Evolutionary conservation across 2,329 filamentous ascomycete species (phyloP), one percentile per base, ranked within the genome.

Genomic region (Emericellopsis atlantica): DNA sequence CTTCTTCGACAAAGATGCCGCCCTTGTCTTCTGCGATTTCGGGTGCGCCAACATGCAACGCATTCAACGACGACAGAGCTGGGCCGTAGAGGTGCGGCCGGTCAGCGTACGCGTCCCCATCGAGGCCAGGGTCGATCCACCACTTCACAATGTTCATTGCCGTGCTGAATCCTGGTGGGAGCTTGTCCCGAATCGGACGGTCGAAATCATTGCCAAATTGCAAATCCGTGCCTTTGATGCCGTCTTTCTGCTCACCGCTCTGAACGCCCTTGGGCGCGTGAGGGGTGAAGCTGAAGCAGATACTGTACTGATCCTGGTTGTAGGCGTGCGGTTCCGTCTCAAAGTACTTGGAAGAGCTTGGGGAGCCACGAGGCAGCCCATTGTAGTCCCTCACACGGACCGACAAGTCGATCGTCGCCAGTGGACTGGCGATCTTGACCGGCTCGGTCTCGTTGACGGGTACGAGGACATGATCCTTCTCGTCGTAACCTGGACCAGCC

Each of bases 191-290:
- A 50, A 98, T 92, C 0, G 92, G 86, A 39, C 84, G 76, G 54
- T 95, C 89, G 56, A 96, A 95, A 66, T 95, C 88, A 58, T 96
- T 96, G 34, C 90, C 92, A 51, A 95, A 95, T 41, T 95, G 79
- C 3, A 98, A 69, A 46, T 93, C 79, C 22, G 74, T 61, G 36
- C 77, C 87, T 4, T 29, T 22, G 26, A 18, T 44, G n/a, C 18
- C 5, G 5, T 43, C 23, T 5, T 47, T 44, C 3, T 48, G 46
- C 1, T 45, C 45, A 4, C 23, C 24, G 37, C 37, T 12, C 11
- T 18, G n/a, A 22, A 4, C 22, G n/a, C 6, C 35, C 35, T 42
- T 32, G 9, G 53, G 54, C 39, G 54, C 55, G 51, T 84, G 85
- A n/a, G 83, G 85, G 1, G 74, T 78, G 58, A 95, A 85, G 36